Evolutionary conservation across 192 early-diverging fungal genomes (phyloP), one percentile per base, ranked within the genome.

Genomic region (Backusella circina): DNA sequence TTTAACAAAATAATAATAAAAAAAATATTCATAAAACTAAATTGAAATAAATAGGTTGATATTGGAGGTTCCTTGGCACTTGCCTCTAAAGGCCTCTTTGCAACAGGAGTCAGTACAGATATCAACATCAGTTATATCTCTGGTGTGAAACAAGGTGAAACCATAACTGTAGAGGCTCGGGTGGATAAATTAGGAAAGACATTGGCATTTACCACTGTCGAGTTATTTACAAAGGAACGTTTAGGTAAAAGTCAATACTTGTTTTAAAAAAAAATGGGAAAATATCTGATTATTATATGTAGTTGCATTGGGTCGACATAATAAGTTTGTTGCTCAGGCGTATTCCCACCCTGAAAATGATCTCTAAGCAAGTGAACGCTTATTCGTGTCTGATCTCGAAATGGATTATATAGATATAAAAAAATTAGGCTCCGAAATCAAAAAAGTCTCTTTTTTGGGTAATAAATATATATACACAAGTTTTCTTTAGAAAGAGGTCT

Each of bases 61-160:
- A 36, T 87, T 28, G 86, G 84, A 39, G 88, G 88, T 1, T 89
- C 88, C 3, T 71, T 89, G 31, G 86, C 86, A n/a, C 77, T 89
- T 33, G 84, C 85, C 0, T 76, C 86, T 15, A 84, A 86, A 50
- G 79, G 84, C 15, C 75, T 89, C 69, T 77, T 78, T 35, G 80
- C 83, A 4, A 89, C 88, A 21, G 88, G 88, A 26, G 82, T 89
- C 4, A 85, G 84, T 28, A 89, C 88, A 23, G 88, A 89, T 79
- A 66, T 89, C 31, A 89, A 89, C 66, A 72, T 89, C 9, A 84
- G 84, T 51, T 89, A 85, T 75, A 70, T 89, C 8, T 85, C 85
- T 1, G 67, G 82, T 8, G 86, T 83, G 35, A 86, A 82, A 65
- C 39, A 82, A 26, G 83, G 82, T 16, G 85, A 89, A 32, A 81